These are phyloP conservation scores for Pseudozyma tsukubaensis DNA, from an alignment of 1,284 basidiomycete genomes.

Conservation along the genomic window DNA sequence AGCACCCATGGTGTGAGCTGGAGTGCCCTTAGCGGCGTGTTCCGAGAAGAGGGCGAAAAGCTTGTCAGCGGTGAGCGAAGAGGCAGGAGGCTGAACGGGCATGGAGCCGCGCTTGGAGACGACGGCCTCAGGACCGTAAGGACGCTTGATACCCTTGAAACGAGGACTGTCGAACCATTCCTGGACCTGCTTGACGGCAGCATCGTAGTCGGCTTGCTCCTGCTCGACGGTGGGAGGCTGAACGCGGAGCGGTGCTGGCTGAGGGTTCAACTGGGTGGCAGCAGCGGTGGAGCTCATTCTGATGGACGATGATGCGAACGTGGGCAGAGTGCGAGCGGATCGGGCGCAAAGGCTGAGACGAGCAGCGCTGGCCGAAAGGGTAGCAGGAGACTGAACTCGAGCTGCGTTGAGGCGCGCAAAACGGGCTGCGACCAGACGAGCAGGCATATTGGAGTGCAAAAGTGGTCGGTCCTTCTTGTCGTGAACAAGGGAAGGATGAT, in stretches of 20 bases:
- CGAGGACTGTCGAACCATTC: slow-evolving; percentile 81
- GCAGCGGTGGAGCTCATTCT: slow-evolving; percentile 72
- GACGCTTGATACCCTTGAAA: slow-evolving; percentile 79
- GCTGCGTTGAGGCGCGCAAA: slow-evolving; percentile 45
- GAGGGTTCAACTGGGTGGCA: slow-evolving; percentile 72
- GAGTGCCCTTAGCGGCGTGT: slow-evolving; percentile 74
- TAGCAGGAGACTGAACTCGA: slow-evolving; percentile 18
- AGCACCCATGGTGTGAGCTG: slow-evolving; percentile 65
- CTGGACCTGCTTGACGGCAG: slow-evolving; percentile 76
- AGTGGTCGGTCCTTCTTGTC: neutral
- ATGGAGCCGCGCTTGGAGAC: slow-evolving; percentile 89
- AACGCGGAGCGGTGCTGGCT: slow-evolving; percentile 74
- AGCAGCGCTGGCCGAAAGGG: slow-evolving; percentile 15
- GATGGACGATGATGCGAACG: slow-evolving; percentile 11
- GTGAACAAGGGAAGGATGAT: neutral
- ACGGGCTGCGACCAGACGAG: slow-evolving; percentile 32
- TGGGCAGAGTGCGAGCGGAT: neutral
- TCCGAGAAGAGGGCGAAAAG: slow-evolving; percentile 77
- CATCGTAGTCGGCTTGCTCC: slow-evolving; percentile 77
- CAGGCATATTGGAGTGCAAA: slow-evolving; percentile 29
- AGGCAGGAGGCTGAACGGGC: slow-evolving; percentile 79
- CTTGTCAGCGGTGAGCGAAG: slow-evolving; percentile 83
- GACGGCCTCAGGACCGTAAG: slow-evolving; percentile 82
- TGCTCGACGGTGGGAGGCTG: slow-evolving; percentile 76
- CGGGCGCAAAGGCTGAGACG: slow-evolving; percentile 20